These are phyloP conservation scores for Gymnopilus junonius DNA, from an alignment of 768 basidiomycete genomes.

Conservation along the genomic window DNA sequence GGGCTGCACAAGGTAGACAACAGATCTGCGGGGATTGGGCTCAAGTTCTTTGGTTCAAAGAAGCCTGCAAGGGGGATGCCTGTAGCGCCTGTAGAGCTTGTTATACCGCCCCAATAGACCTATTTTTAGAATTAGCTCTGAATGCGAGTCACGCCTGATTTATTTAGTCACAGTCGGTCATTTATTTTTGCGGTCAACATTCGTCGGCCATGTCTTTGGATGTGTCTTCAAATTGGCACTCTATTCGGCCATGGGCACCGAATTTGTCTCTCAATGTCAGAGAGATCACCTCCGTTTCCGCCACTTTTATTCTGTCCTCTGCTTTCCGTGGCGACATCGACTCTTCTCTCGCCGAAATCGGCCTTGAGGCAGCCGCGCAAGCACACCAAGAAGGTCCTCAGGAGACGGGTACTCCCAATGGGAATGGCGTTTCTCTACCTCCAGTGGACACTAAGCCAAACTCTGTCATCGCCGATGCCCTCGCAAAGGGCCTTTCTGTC, in stretches of 20 bases:
- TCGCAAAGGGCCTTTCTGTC: slow-evolving; percentile 76
- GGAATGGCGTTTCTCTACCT: background rate
- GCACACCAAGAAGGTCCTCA: background rate
- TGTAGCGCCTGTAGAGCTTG: slow-evolving; percentile 34
- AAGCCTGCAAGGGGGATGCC: slow-evolving; percentile 1
- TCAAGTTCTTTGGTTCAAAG: slow-evolving; percentile 42
- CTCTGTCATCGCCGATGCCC: slow-evolving; percentile 64
- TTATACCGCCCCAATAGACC: background rate
- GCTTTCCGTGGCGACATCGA: slow-evolving; percentile 41
- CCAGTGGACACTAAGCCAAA: slow-evolving; percentile 16
- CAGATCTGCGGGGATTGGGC: slow-evolving; percentile 45
- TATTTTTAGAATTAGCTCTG: background rate
- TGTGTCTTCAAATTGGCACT: slow-evolving; percentile 54
- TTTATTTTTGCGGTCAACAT: slow-evolving; percentile 13
- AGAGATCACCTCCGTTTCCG: slow-evolving; percentile 87
- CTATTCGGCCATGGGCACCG: slow-evolving; percentile 78
- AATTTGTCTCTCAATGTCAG: slow-evolving; percentile 71
- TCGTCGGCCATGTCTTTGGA: slow-evolving; percentile 14
- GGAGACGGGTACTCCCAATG: background rate
- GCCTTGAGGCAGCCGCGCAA: slow-evolving; percentile 29
- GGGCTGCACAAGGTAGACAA: slow-evolving; percentile 34
- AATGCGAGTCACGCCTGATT: background rate
- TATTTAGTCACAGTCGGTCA: slow-evolving; percentile 8
- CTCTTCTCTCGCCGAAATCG: slow-evolving; percentile 46
- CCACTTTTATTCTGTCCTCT: slow-evolving; percentile 75